Evolutionary conservation across 495 filamentous ascomycete genomes (phyloP).

Genomic region (Penicillium maclennaniae): DNA sequence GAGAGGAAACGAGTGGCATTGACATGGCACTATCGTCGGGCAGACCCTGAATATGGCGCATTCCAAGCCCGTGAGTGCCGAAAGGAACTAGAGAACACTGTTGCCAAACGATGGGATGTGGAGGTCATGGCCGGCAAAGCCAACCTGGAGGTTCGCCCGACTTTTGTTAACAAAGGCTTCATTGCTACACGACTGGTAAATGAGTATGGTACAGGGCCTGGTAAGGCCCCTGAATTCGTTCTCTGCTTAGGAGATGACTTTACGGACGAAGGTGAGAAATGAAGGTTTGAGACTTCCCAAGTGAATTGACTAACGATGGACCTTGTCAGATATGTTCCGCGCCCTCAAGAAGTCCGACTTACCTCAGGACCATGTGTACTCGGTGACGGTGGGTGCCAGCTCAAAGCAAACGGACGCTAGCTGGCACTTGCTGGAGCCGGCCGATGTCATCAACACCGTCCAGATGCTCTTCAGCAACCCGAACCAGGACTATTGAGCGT

Average conservation of each 20-base stretch:
- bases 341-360: slow-evolving; percentile 57
- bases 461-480: slow-evolving; percentile 58
- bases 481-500: slow-evolving; percentile 30
- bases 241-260: slow-evolving; percentile 92
- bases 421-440: slow-evolving; percentile 82
- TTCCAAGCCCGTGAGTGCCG: slow-evolving; percentile 74
- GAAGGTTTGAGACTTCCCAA: background rate
- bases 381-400: slow-evolving; percentile 81
- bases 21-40: slow-evolving; percentile 94
- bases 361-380: slow-evolving; percentile 65
- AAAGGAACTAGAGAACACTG: slow-evolving; percentile 66
- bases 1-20: slow-evolving; percentile 88
- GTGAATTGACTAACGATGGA: slow-evolving; percentile 3
- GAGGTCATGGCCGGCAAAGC: slow-evolving; percentile 96
- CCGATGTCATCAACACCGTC: slow-evolving; percentile 78
- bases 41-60: slow-evolving; percentile 75
- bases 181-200: slow-evolving; percentile 76
- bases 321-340: slow-evolving; percentile 56
- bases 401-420: slow-evolving; percentile 81
- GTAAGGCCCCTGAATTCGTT: slow-evolving; percentile 67
- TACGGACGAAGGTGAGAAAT: slow-evolving; percentile 83
- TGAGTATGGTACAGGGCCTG: slow-evolving; percentile 52
- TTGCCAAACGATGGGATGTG: slow-evolving; percentile 75
- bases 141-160: slow-evolving; percentile 94
- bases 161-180: slow-evolving; percentile 93